Evolutionary conservation across 306 rosid species (phyloP).

Genomic region (Begonia masoniana): DNA sequence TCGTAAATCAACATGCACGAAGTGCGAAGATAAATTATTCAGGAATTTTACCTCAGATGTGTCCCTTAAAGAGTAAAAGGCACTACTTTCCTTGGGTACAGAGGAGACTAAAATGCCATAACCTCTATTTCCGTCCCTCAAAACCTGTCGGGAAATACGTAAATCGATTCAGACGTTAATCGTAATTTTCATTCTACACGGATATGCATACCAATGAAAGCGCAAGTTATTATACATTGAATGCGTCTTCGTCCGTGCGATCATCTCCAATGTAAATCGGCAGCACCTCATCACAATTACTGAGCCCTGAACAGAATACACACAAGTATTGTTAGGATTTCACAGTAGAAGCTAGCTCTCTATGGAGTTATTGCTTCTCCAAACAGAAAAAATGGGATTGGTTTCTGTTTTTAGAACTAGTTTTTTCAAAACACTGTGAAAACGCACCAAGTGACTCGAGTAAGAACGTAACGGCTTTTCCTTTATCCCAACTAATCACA

Average conservation of each 20-base stretch:
- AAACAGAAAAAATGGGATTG: too few relatives aligned
- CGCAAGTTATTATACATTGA: constrained; percentile 32
- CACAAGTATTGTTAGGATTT: too few relatives aligned
- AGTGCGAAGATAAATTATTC: background rate
- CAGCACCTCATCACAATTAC: constrained; percentile 66
- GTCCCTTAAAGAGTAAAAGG: constrained; percentile 70
- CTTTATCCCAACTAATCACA: constrained; percentile 86
- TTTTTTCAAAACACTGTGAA: too few relatives aligned
- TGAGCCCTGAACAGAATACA: constrained; percentile 24
- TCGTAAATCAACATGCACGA: too few relatives aligned
- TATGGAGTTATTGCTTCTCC: too few relatives aligned
- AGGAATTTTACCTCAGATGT: constrained; percentile 64
- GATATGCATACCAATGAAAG: background rate
- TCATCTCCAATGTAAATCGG: constrained; percentile 94
- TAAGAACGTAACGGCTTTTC: constrained; percentile 87
- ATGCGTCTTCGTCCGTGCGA: constrained; percentile 92
- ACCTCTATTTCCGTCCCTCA: constrained; percentile 61
- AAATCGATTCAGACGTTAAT: background rate
- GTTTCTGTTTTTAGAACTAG: background rate
- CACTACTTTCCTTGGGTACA: constrained; percentile 72
- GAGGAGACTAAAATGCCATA: constrained; percentile 78
- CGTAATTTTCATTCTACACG: background rate
- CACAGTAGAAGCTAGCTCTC: too few relatives aligned
- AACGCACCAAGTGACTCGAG: constrained; percentile 78
- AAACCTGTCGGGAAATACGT: constrained; percentile 35